These are phyloP conservation scores for Aureobasidium zeae DNA, from an alignment of 2,329 filamentous ascomycete genomes.

Conservation along the genomic window DNA sequence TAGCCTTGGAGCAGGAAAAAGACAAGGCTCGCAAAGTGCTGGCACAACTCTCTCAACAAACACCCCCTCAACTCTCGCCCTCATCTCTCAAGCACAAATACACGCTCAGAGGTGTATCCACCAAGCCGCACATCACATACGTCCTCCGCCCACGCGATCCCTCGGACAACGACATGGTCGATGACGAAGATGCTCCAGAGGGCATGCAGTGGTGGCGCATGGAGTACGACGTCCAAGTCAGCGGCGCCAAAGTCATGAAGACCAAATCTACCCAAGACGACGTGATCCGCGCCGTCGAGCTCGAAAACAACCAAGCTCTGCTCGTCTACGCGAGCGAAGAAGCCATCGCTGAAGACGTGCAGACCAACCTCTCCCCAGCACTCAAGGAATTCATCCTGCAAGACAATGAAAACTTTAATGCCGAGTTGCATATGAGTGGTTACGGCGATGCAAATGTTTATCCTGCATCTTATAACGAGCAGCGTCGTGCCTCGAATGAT, in stretches of 20 bases:
- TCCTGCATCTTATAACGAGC: constrained; percentile 9
- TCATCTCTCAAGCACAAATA: constrained; percentile 40
- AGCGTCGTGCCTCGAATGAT: constrained; percentile 15
- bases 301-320: constrained; percentile 43
- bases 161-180: constrained; percentile 21
- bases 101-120: constrained; percentile 49
- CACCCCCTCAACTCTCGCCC: constrained; percentile 19
- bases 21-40: constrained; percentile 25
- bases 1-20: constrained; percentile 23
- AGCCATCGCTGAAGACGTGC: constrained; percentile 19
- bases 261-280: constrained; percentile 35
- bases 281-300: constrained; percentile 44
- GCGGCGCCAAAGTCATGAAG: constrained; percentile 29
- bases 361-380: constrained; percentile 9
- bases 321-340: constrained; percentile 51
- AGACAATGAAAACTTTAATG: constrained; percentile 22
- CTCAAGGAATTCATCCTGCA: constrained; percentile 21
- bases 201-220: constrained; percentile 49
- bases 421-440: constrained; percentile 18
- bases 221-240: constrained; percentile 39
- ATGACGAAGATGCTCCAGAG: constrained; percentile 27
- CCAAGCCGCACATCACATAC: constrained; percentile 49
- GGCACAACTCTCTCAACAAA: constrained; percentile 22
- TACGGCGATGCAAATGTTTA: constrained; percentile 10
- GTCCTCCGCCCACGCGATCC: constrained; percentile 37